phyloP scores from a whole-genome alignment of 345 rosid genomes.

The Nephelium lappaceum region DNA sequence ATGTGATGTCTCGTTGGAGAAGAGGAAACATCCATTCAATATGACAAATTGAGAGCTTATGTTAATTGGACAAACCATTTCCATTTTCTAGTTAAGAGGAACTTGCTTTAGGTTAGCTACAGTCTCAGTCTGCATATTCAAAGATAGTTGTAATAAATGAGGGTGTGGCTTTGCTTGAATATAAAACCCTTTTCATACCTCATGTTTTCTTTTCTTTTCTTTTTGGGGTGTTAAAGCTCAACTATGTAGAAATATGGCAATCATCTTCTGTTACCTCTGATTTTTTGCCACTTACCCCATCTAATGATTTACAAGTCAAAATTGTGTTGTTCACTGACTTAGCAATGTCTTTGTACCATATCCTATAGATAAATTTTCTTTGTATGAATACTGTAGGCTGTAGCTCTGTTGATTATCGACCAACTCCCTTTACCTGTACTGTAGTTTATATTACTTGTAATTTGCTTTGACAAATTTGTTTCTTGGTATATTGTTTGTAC shows the following conservation, averaged over 20 bases:
- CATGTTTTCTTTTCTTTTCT: background rate
- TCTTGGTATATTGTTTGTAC: conserved; percentile 28
- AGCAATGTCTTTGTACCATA: background rate
- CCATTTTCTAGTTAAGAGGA: too few relatives aligned
- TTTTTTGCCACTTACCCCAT: background rate
- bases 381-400: conserved; percentile 4
- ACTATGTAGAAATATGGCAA: background rate
- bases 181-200: background rate
- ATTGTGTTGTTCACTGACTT: background rate
- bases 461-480: conserved; percentile 29
- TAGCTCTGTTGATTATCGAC: conserved; percentile 3
- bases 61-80: background rate
- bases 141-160: background rate
- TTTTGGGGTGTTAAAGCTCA: background rate
- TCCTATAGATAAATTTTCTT: background rate
- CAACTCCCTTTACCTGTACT: background rate
- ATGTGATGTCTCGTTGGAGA: background rate
- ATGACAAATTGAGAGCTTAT: background rate
- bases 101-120: too few relatives aligned
- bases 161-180: background rate
- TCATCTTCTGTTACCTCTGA: background rate
- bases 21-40: background rate
- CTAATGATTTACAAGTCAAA: background rate
- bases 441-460: conserved; percentile 8
- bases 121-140: background rate